Percentiles rank a stretch among this genome's conserved stretches.
phyloP scores from a whole-genome alignment of 371 early-diverging fungal genomes.

The Apophysomyces trapeziformis region DNA sequence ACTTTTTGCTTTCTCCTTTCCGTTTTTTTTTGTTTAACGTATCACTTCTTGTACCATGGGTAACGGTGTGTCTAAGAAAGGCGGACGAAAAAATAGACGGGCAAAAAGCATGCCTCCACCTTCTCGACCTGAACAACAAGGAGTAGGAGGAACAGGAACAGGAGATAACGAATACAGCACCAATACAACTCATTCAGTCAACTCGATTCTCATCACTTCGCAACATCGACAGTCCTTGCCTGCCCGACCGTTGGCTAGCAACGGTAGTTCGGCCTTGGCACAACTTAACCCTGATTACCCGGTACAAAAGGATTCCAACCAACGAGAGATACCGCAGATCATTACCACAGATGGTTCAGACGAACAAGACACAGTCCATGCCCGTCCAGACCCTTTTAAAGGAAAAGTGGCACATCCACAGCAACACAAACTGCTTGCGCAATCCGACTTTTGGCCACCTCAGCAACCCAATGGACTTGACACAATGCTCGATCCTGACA shows the following conservation, averaged over 20 bases:
- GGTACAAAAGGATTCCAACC: slow-evolving; percentile 14
- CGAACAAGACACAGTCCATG: slow-evolving; percentile 31
- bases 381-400: slow-evolving; percentile 29
- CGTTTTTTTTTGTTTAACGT: background rate
- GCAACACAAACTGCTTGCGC: slow-evolving; percentile 44
- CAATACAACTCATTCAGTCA: slow-evolving; percentile 53
- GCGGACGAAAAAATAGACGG: slow-evolving; percentile 20
- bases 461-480: slow-evolving; percentile 14
- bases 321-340: slow-evolving; percentile 20
- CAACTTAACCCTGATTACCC: slow-evolving; percentile 56
- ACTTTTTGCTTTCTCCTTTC: background rate
- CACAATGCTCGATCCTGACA: slow-evolving; percentile 21
- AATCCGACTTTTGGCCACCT: slow-evolving; percentile 49
- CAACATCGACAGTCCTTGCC: slow-evolving; percentile 36
- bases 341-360: slow-evolving; percentile 1
- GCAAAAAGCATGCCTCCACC: slow-evolving; percentile 29
- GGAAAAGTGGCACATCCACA: slow-evolving; percentile 46
- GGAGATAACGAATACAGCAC: slow-evolving; percentile 51
- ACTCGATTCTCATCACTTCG: slow-evolving; percentile 46
- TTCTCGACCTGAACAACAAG: slow-evolving; percentile 13
- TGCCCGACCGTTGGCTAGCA: slow-evolving; percentile 11
- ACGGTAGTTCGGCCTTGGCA: slow-evolving; percentile 29
- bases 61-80: slow-evolving; percentile 24
- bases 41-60: slow-evolving; percentile 17
- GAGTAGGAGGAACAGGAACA: slow-evolving; percentile 2